These are phyloP conservation scores for Phytophthora uliginosa DNA, from an alignment of 352 stramenopile genomes.

Conservation along the genomic window DNA sequence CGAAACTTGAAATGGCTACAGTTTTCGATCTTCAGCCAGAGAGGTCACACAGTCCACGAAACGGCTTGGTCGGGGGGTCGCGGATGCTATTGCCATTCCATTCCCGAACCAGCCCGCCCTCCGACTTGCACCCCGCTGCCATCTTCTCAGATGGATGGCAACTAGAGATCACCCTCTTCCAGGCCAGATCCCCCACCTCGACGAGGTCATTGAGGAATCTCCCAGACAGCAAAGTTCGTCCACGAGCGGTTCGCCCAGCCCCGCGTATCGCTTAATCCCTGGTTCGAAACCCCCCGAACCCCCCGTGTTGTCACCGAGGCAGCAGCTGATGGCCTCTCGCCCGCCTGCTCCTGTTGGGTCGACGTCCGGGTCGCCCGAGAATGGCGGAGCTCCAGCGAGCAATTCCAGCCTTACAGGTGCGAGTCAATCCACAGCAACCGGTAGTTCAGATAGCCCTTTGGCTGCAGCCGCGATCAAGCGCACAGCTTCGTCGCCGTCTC, in stretches of 20 bases:
- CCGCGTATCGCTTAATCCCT: slow-evolving; percentile 26
- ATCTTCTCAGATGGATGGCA: slow-evolving; percentile 42
- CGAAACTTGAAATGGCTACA: neutral
- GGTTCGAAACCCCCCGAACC: slow-evolving; percentile 15
- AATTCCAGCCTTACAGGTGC: neutral
- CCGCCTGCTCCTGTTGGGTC: slow-evolving; percentile 24
- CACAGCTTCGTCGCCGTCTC: slow-evolving; percentile 1
- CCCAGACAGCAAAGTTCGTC: slow-evolving; percentile 15
- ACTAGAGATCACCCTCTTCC: slow-evolving; percentile 39
- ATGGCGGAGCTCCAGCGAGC: neutral
- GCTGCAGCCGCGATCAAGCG: neutral
- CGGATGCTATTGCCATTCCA: neutral
- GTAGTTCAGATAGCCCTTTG: neutral
- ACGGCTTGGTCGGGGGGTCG: too few species aligned
- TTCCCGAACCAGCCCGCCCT: slow-evolving; percentile 10
- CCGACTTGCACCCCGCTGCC: slow-evolving; percentile 5
- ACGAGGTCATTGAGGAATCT: slow-evolving; percentile 34
- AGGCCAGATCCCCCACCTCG: slow-evolving; percentile 29
- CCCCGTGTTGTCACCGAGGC: slow-evolving; percentile 22
- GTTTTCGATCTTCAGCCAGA: too few species aligned
- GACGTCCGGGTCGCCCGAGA: slow-evolving; percentile 8
- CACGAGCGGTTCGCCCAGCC: slow-evolving; percentile 25
- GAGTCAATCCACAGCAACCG: neutral
- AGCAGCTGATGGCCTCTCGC: slow-evolving; percentile 27
- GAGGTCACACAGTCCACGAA: too few species aligned